Evolutionary conservation across 371 early-diverging fungal species (phyloP), one percentile per base, ranked within the genome.

Genomic region (Batrachochytrium dendrobatidis): DNA sequence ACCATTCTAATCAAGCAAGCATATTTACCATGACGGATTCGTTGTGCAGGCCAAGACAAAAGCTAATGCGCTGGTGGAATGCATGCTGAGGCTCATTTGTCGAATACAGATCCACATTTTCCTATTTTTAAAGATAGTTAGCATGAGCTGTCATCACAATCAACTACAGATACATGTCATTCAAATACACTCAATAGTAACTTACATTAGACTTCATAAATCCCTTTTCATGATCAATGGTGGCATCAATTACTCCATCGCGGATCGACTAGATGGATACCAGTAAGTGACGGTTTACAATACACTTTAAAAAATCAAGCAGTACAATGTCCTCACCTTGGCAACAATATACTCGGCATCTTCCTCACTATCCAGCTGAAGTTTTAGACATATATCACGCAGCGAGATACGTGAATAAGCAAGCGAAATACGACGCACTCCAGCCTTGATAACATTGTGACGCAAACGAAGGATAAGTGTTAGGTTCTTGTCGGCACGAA

Each of bases 401-500:
- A 98, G 77, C n/a, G 95, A 90, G 60, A 98, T 95, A 55, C 90
- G 87, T 22, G 94, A 91, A 73, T 98, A 98, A 2, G 94, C 87
- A 55, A 92, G 66, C 71, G 88, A 87, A 71, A 98, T 92, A 88
- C 89, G 91, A 48, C 96, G 88, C 56, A 98, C 87, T 52, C 97
- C 98, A 1, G 98, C 88, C 83, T 94, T 96, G 81, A 98, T 96
- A 55, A 98, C 98, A 70, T 95, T 95, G 75, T 98, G 97, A 52
- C 95, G 94, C 48, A 98, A 77, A 66, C 84, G 80, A 60, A 59
- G 8, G 59, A 98, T 90, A 50, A 98, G 72, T 0, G 91, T 89
- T 68, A 85, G 86, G 26, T 89, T 92, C 66, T 90, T 86, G 79
- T 98, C 98, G 34, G 82, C 81, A 31, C 84, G 79, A 76, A 95